Base-by-base conservation (phyloP, 148 eudicot genomes). In the Nepenthes mirabilis region DNA sequence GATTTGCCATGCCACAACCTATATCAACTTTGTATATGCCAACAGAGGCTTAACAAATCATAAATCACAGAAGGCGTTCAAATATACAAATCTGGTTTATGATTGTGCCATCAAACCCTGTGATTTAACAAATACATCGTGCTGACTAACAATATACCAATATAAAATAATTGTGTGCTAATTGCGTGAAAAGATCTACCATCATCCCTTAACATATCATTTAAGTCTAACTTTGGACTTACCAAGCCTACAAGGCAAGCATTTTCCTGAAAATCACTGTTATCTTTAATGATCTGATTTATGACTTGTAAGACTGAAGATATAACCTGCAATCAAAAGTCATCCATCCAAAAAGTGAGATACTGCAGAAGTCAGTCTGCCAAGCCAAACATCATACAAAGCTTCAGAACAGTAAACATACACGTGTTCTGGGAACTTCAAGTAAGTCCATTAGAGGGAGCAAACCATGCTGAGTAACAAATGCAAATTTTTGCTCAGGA, bases 241-340 rank as follows among this genome's bases (percentile, higher is more conserved):
- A 93, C 99, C 70, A 93, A 78, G 70, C 99, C 99, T 68, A 93
- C 86, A 64, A 89, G 95, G 72, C 95, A 93, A 65, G 99, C 99
- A 89, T 86, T 93, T 71, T 88, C 99, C 79, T 75, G 99, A 63
- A 82, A 83, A 58, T 86, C 89, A 11, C 80, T 73, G 67, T 86
- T 89, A 74, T 89, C 99, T 70, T 82, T 88, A 65, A 93, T 79
- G 53, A 93, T 84, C 71, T 80, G 85, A 70, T 93, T 93, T 61
- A 93, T 72, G 79, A 93, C 83, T 81, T 86, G 99, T 52, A 93
- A 86, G 67, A 84, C 96, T 11, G 99, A 82, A 70, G 91, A 88
- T 60, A 75, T 79, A 50, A 86, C 91, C 99, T 93, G 99, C 82
- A 80, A 43, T 43, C 63, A 58, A 37, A 73, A 47, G 49, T 14